Conservation (phyloP, 108 stramenopile genomes). For the Thalassiosira profunda region DNA sequence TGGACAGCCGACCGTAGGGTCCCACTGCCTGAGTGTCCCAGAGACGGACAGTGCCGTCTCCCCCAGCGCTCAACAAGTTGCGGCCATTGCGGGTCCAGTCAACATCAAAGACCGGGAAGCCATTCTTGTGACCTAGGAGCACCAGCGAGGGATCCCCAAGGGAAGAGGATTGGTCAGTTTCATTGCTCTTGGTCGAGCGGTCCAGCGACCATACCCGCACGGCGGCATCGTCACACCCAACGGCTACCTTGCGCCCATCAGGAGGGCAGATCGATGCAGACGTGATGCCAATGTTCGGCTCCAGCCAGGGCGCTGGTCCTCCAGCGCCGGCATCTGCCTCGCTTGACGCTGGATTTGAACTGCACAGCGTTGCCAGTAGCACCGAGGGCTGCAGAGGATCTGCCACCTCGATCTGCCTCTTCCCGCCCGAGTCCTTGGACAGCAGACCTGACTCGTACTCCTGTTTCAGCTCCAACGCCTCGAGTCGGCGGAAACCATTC, state of each 20-base stretch:
- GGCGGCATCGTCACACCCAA: constrained; percentile 89
- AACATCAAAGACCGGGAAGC: constrained; percentile 90
- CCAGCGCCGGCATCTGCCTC: constrained; percentile 49
- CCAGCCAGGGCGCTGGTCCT: constrained; percentile 60
- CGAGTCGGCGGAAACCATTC: constrained; percentile 89
- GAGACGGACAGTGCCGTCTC: constrained; percentile 84
- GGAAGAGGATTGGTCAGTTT: constrained; percentile 25
- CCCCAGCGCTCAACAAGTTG: constrained; percentile 83
- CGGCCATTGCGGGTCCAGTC: constrained; percentile 90
- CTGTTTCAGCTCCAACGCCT: constrained; percentile 86
- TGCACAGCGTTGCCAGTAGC: constrained; percentile 68
- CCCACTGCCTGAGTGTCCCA: constrained; percentile 91
- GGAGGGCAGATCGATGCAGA: constrained; percentile 84
- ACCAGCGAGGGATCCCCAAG: constrained; percentile 60
- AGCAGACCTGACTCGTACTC: constrained; percentile 68
- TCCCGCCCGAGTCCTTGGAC: constrained; percentile 1
- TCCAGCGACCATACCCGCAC: constrained; percentile 48
- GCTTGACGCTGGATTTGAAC: too few relatives aligned
- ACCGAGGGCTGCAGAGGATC: constrained; percentile 78
- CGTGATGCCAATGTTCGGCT: constrained; percentile 80
- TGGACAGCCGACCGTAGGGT: constrained; percentile 64
- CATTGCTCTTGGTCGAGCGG: constrained; percentile 28
- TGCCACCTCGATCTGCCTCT: constrained; percentile 29
- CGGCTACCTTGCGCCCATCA: constrained; percentile 80
- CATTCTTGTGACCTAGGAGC: constrained; percentile 90